Percentiles rank a stretch among this genome's conserved stretches.
Evolutionary conservation across 768 basidiomycete genomes (phyloP).

Genomic region (Tulasnella sp.): DNA sequence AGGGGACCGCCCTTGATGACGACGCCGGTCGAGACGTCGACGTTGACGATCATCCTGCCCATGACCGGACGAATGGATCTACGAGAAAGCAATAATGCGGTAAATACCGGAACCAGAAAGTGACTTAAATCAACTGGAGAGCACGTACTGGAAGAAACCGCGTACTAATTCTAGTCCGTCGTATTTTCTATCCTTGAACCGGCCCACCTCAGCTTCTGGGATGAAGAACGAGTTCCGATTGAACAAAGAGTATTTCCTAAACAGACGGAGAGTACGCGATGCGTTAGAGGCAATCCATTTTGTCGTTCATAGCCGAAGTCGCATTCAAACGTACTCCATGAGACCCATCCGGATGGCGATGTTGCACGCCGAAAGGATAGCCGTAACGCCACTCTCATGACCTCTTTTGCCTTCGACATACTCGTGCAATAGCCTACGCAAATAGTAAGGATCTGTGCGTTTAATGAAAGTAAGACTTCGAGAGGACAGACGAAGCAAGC

Average conservation of each 20-base stretch:
- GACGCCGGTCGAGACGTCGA: slow-evolving; percentile 65
- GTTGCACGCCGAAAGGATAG: slow-evolving; percentile 51
- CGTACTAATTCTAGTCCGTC: slow-evolving; percentile 59
- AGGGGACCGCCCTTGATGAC: slow-evolving; percentile 52
- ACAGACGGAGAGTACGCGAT: not conserved
- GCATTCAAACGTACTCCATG: slow-evolving; percentile 26
- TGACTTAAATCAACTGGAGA: not conserved
- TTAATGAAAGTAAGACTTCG: not conserved
- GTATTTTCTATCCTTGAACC: slow-evolving; percentile 19
- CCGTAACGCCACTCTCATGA: slow-evolving; percentile 54
- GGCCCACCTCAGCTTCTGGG: slow-evolving; percentile 35
- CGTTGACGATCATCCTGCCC: slow-evolving; percentile 53
- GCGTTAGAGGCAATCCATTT: not conserved
- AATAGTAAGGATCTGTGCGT: not conserved
- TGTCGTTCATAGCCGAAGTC: not conserved
- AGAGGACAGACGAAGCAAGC: not conserved
- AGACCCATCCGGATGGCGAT: slow-evolving; percentile 68
- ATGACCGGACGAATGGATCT: slow-evolving; percentile 53
- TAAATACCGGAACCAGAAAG: not conserved
- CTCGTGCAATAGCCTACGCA: slow-evolving; percentile 43
- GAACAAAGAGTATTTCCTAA: slow-evolving; percentile 49
- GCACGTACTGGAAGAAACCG: slow-evolving; percentile 56
- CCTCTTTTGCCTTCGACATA: slow-evolving; percentile 56
- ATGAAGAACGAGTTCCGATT: slow-evolving; percentile 62
- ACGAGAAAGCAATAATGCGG: not conserved